A percentile compares a stretch with the other conserved stretches of the same genome.
Evolutionary conservation across 805 yeast species (phyloP).

Genomic region (Saccharomycopsis selenospora): DNA sequence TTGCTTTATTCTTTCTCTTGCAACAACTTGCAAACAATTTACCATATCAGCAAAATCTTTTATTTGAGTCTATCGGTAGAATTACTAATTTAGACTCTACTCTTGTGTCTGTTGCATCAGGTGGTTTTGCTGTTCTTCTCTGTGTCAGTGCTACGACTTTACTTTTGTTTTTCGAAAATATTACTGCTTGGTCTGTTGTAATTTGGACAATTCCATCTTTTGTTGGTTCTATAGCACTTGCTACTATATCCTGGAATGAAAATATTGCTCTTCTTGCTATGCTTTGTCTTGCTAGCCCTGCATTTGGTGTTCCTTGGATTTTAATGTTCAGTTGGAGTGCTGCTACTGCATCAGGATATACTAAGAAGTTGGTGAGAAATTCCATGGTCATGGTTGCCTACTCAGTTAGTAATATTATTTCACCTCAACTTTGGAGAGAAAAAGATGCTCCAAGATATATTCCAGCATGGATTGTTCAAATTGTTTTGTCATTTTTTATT

Average conservation of each 20-base stretch:
- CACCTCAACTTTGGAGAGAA: constrained; percentile 44
- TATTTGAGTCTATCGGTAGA: constrained; percentile 41
- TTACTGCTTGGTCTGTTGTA: constrained; percentile 33
- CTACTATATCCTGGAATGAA: constrained; percentile 37
- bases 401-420: constrained; percentile 48
- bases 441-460: constrained; percentile 38
- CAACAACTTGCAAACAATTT: constrained; percentile 41
- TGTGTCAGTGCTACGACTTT: constrained; percentile 33
- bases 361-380: constrained; percentile 43
- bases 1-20: constrained; percentile 32
- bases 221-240: constrained; percentile 40
- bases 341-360: constrained; percentile 42
- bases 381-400: constrained; percentile 38
- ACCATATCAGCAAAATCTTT: constrained; percentile 42
- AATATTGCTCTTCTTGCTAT: constrained; percentile 42
- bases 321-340: too few relatives aligned
- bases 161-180: constrained; percentile 30
- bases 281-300: constrained; percentile 39
- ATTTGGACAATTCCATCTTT: constrained; percentile 38
- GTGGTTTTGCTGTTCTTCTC: constrained; percentile 41
- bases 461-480: constrained; percentile 49
- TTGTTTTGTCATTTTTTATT: constrained; percentile 41
- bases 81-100: constrained; percentile 39
- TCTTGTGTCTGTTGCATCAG: constrained; percentile 46
- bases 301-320: constrained; percentile 38